phyloP scores from a whole-genome alignment of 306 rosid species.

The Purshia tridentata region DNA sequence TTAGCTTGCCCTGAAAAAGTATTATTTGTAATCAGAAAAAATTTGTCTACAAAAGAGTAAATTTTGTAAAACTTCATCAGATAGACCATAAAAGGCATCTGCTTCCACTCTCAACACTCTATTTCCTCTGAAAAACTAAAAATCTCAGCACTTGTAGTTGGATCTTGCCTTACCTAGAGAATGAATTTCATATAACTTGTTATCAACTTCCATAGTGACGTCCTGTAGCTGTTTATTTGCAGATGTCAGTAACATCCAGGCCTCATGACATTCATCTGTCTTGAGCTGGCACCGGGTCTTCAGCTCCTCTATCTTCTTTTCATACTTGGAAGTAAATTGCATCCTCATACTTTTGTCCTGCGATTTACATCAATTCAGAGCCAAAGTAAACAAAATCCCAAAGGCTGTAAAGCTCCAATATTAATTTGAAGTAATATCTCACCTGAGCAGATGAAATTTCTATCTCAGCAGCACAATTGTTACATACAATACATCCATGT shows the following conservation, averaged over 20 bases:
- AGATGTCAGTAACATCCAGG: slow-evolving; percentile 32
- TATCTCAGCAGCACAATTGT: slow-evolving; percentile 24
- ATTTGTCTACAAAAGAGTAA: not conserved
- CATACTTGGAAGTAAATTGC: slow-evolving; percentile 24
- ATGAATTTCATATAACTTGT: slow-evolving; percentile 23
- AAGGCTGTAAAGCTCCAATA: not conserved
- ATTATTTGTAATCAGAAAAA: not conserved
- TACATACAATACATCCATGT: slow-evolving; percentile 17
- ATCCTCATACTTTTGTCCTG: slow-evolving; percentile 26
- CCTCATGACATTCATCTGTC: slow-evolving; percentile 33
- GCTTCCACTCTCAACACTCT: not conserved
- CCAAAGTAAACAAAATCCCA: not conserved
- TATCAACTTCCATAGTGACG: slow-evolving; percentile 29
- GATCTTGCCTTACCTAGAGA: slow-evolving; percentile 23
- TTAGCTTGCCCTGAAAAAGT: slow-evolving; percentile 18
- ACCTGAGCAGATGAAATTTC: slow-evolving; percentile 29
- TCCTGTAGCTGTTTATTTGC: slow-evolving; percentile 26
- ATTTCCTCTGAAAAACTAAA: not conserved
- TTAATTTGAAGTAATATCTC: not conserved
- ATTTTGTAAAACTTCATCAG: not conserved
- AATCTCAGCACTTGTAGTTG: not conserved
- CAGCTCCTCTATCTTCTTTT: slow-evolving; percentile 32
- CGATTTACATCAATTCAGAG: not conserved
- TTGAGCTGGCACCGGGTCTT: slow-evolving; percentile 23
- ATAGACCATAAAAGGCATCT: not conserved